Evolutionary conservation across 2,329 filamentous ascomycete genomes (phyloP), one percentile per base, ranked within the genome.

Genomic region (Pseudocercospora pini-densiflorae): DNA sequence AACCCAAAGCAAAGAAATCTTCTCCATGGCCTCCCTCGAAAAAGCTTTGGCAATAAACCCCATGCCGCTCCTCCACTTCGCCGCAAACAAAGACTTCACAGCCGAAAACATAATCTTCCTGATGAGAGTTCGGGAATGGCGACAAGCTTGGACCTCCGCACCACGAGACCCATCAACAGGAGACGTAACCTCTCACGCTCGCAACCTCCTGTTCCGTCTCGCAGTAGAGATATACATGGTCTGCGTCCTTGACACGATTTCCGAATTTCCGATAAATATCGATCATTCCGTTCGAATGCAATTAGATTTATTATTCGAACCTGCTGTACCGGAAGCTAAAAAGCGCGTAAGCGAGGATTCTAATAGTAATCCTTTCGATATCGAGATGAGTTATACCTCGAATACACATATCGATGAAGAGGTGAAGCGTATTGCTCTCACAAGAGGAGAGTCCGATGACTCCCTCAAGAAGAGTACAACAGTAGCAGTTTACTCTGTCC

Each of bases 31-130:
- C 49, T 87, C 88, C 0, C 82, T 91, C 1, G 88, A 91, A 68
- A 81, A 86, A 65, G 86, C 88, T 4, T 80, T 92, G 0, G 80
- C 84, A 62, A 81, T 83, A 59, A 89, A 90, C 73, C 86, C 87
- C 0, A 80, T 83, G 4, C 86, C 87, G 0, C 82, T 92, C 0
- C 86, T 89, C 63, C 78, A 87, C 61, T 92, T 90, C 74, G 89
- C 89, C 0, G 88, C 89, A 0, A 81, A 86, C 0, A 83, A 85
- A 40, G 89, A 91, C 71, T 91, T 91, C 73, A 90, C 89, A 0
- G 89, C 88, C 14, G 89, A 92, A 75, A 92, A 92, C 73, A 88
- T 91, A 69, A 85, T 88, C 55, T 91, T 91, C 75, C 78, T 91
- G 5, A 86, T 83, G 8, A 80, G 82, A 47, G 84, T 90, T 8